Evolutionary conservation across 108 stramenopile genomes (phyloP), one percentile per base, ranked within the genome.

Genomic region (Bacterosira constricta): DNA sequence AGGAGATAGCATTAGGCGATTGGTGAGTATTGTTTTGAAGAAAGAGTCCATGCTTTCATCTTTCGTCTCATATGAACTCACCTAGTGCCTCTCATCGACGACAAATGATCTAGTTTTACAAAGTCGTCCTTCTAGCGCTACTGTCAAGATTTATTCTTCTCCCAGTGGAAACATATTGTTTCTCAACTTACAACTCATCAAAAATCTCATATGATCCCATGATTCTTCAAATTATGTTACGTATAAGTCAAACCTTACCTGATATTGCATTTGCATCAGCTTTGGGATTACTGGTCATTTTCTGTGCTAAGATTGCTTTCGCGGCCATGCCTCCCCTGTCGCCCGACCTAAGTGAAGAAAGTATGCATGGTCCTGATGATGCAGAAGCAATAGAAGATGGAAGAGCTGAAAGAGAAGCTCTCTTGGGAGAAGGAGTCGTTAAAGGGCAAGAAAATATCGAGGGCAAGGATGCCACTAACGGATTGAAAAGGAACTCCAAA

Each of bases 171-270:
- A 69, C 69, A 23, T 77, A 58, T 45, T 70, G 63, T 55, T 64
- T 77, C 15, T 60, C 57, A 12, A 29, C 26, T 32, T 47, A 56
- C 13, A 35, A 13, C 25, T 57, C 39, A 36, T 54, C 66, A 47
- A 21, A 34, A 37, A 9, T 15, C 8, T 32, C 51, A 36, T 32
- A 46, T 35, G 55, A 25, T 0, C 9, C 15, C 15, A 31, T 20
- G 15, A 41, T 41, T n/a, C 51, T 66, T 55, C 51, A 59, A 44
- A 61, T 71, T 58, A 11, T 79, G 42, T 38, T 79, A 0, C 62
- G 77, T 37, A 52, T 59, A 39, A 66, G 77, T 51, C 77, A 79
- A 79, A 79, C 77, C 29, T 45, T 79, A n/a, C 77, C 77, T 12
- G 69, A 79, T 26, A 45, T 79, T 38, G 53, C 50, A 53, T 66